Evolutionary conservation across 495 filamentous ascomycete species (phyloP).

Genomic region (Xylaria telfairii): DNA sequence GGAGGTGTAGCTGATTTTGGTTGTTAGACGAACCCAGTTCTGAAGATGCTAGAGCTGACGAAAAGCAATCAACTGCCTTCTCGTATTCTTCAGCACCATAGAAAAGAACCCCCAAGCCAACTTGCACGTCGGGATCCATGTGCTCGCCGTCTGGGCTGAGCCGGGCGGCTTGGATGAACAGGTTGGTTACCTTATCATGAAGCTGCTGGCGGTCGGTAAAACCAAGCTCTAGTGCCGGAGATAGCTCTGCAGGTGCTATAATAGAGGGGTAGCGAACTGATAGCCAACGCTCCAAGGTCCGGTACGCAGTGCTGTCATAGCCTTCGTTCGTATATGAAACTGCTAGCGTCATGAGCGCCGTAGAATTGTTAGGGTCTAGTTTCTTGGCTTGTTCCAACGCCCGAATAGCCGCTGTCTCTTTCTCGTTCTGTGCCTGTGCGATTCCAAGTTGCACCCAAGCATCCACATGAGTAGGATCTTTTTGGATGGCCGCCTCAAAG

Average conservation of each 20-base stretch:
- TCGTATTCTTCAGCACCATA: slow-evolving; percentile 98
- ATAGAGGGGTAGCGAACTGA: slow-evolving; percentile 87
- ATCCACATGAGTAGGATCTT: slow-evolving; percentile 82
- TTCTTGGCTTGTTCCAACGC: slow-evolving; percentile 91
- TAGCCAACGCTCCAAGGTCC: slow-evolving; percentile 96
- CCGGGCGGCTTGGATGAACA: slow-evolving; percentile 92
- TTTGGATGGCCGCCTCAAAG: slow-evolving; percentile 96
- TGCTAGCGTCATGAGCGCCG: slow-evolving; percentile 91
- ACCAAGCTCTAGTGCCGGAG: slow-evolving; percentile 74
- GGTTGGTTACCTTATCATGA: slow-evolving; percentile 85
- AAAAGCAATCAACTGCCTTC: slow-evolving; percentile 99
- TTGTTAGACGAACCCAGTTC: slow-evolving; percentile 80
- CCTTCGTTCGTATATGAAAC: slow-evolving; percentile 99
- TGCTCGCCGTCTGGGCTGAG: slow-evolving; percentile 82
- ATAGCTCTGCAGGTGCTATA: slow-evolving; percentile 69
- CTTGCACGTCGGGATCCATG: slow-evolving; percentile 98
- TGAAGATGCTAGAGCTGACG: slow-evolving; percentile 79
- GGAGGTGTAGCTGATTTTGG: slow-evolving; percentile 79
- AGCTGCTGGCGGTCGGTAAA: slow-evolving; percentile 91
- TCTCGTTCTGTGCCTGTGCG: slow-evolving; percentile 97
- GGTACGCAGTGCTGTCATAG: slow-evolving; percentile 95
- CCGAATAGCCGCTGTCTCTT: slow-evolving; percentile 97
- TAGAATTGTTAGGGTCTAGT: slow-evolving; percentile 81
- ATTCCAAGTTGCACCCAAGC: slow-evolving; percentile 92
- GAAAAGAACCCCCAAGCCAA: slow-evolving; percentile 95